phyloP scores from a whole-genome alignment of 495 filamentous ascomycete species.

The Lasiosphaeris hirsuta region DNA sequence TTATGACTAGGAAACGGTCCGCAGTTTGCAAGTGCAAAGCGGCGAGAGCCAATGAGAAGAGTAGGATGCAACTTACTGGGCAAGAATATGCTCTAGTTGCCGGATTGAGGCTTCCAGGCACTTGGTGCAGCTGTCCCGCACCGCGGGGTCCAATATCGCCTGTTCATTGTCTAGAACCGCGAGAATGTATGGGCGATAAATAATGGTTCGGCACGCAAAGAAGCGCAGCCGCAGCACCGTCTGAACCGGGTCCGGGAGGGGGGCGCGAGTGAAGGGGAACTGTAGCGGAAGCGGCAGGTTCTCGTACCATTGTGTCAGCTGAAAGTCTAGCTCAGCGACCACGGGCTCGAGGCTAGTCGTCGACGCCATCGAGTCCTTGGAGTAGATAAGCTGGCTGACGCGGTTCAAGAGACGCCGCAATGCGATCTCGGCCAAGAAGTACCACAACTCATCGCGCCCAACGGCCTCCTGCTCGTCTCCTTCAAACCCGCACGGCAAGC shows the following conservation, averaged over 20 bases:
- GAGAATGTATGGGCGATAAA: constrained; percentile 78
- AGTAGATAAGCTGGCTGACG: constrained; percentile 78
- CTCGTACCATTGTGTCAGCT: constrained; percentile 82
- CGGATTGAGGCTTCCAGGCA: constrained; percentile 78
- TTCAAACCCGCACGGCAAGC: constrained; percentile 72
- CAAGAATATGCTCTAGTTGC: constrained; percentile 74
- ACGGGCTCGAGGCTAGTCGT: constrained; percentile 70
- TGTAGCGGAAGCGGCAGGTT: constrained; percentile 68
- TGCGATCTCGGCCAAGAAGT: constrained; percentile 79
- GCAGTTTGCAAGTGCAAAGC: constrained; percentile 16
- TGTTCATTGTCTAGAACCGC: constrained; percentile 76
- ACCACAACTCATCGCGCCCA: constrained; percentile 76
- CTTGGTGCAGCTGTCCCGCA: constrained; percentile 73
- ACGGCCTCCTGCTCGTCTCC: constrained; percentile 60
- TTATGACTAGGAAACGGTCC: constrained; percentile 19
- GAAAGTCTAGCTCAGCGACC: constrained; percentile 75
- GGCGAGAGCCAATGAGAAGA: constrained; percentile 15
- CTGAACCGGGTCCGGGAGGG: constrained; percentile 69
- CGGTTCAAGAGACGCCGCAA: constrained; percentile 71
- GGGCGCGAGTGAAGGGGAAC: constrained; percentile 64
- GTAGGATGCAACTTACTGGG: constrained; percentile 56
- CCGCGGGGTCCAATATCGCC: constrained; percentile 61
- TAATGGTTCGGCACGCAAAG: constrained; percentile 81
- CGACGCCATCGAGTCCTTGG: constrained; percentile 64
- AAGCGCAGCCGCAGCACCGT: constrained; percentile 75